Evolutionary conservation across 164 flowering plant species (phyloP).

Genomic region (Chimonanthus praecox): DNA sequence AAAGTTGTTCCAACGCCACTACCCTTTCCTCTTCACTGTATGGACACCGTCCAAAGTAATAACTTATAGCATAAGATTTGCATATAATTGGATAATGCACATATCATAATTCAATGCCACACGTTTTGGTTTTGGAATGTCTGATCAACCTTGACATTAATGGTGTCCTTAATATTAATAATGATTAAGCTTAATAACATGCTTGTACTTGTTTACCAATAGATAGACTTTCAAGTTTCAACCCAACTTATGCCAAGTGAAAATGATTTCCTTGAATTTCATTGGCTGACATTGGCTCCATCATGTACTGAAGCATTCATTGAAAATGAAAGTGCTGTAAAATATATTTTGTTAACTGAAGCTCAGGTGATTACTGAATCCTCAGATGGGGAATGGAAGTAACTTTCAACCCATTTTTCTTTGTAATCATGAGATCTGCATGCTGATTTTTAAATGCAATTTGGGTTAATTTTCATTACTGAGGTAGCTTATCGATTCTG

Average conservation of each 20-base stretch:
- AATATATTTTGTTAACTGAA: background rate
- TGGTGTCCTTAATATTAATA: too few species aligned
- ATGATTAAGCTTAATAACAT: background rate
- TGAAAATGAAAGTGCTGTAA: background rate
- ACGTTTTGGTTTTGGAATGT: background rate
- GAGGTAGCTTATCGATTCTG: background rate
- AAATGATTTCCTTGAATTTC: background rate
- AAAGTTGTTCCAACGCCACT: background rate
- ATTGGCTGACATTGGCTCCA: background rate
- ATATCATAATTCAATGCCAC: background rate
- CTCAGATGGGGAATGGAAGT: background rate
- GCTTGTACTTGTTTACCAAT: background rate
- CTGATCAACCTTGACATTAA: background rate
- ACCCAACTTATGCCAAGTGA: background rate
- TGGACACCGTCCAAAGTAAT: background rate
- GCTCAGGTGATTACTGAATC: background rate
- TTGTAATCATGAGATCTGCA: too few species aligned
- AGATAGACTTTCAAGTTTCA: background rate
- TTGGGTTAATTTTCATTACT: background rate
- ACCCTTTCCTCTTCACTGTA: background rate
- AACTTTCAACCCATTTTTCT: background rate
- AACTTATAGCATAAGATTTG: background rate
- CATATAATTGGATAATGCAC: background rate
- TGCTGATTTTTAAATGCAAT: background rate
- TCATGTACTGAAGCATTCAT: background rate